phyloP scores from a whole-genome alignment of 768 basidiomycete species.

The Collybiopsis confluens region DNA sequence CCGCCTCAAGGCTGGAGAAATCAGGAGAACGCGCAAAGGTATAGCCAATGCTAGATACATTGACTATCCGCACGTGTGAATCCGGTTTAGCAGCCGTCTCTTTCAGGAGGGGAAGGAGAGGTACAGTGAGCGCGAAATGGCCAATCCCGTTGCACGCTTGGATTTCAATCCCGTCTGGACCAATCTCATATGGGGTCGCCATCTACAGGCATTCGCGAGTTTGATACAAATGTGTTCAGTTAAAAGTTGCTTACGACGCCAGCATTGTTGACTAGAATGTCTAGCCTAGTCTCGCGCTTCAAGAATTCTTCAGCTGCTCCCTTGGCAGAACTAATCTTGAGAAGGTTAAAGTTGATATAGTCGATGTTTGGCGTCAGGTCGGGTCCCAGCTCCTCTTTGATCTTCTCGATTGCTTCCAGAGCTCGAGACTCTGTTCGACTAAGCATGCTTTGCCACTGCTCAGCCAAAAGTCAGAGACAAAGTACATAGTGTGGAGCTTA shows the following conservation, averaged over 20 bases:
- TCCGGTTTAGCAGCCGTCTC: slow-evolving; percentile 5
- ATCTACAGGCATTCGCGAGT: background rate
- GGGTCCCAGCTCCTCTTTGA: slow-evolving; percentile 3
- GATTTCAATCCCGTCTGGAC: slow-evolving; percentile 8
- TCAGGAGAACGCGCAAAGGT: background rate
- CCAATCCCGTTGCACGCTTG: slow-evolving; percentile 9
- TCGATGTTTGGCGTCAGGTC: background rate
- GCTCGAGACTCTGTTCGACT: slow-evolving; percentile 3
- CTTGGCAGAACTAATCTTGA: slow-evolving; percentile 5
- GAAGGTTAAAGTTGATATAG: slow-evolving; percentile 9
- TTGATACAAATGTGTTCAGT: background rate
- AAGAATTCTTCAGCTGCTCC: slow-evolving; percentile 10
- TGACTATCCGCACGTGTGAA: slow-evolving; percentile 9
- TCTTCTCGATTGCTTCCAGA: slow-evolving; percentile 5
- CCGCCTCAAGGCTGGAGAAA: slow-evolving; percentile 4
- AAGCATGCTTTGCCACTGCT: background rate
- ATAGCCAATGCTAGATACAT: slow-evolving; percentile 3
- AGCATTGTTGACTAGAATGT: slow-evolving; percentile 13
- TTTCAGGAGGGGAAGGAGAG: slow-evolving; percentile 7
- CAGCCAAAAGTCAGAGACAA: no score
- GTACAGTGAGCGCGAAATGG: slow-evolving; percentile 7
- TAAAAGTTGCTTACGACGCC: slow-evolving; percentile 7
- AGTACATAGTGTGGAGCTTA: background rate
- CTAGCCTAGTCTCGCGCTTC: slow-evolving; percentile 6
- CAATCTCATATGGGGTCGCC: slow-evolving; percentile 7